Conservation (phyloP, 2,329 filamentous ascomycete genomes). For the Verticillium tricorpus region DNA sequence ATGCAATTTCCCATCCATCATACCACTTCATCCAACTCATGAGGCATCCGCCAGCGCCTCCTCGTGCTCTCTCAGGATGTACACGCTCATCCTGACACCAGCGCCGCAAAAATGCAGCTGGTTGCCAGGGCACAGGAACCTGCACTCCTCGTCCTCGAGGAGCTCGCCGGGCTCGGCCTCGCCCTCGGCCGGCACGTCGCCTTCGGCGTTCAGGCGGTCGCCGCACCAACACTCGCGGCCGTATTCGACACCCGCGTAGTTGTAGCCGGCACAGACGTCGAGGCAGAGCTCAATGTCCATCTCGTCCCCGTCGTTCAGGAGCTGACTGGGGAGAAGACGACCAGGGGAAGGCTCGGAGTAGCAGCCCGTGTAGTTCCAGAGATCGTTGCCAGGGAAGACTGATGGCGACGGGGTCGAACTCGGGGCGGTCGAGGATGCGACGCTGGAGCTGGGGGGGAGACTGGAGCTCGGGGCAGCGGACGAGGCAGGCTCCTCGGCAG, state of each 20-base stretch:
- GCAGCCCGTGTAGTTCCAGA: slow-evolving; percentile 33
- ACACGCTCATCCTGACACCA: slow-evolving; percentile 24
- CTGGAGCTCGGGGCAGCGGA: neutral
- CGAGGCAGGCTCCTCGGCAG: neutral
- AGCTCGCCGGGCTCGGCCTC: slow-evolving; percentile 10
- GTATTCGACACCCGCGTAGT: slow-evolving; percentile 15
- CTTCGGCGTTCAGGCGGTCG: slow-evolving; percentile 18
- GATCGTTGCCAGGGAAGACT: slow-evolving; percentile 27
- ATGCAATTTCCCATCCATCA: neutral
- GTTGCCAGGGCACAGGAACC: slow-evolving; percentile 12
- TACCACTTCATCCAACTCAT: neutral
- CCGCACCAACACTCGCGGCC: slow-evolving; percentile 17
- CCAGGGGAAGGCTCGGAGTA: slow-evolving; percentile 26
- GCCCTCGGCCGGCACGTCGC: slow-evolving; percentile 2
- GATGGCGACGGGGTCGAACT: slow-evolving; percentile 17
- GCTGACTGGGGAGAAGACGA: slow-evolving; percentile 23
- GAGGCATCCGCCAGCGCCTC: neutral
- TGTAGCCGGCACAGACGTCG: slow-evolving; percentile 10
- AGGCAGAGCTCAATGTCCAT: slow-evolving; percentile 16
- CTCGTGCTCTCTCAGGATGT: slow-evolving; percentile 14
- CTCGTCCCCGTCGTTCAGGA: slow-evolving; percentile 20
- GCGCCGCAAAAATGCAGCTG: slow-evolving; percentile 13
- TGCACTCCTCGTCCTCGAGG: slow-evolving; percentile 10
- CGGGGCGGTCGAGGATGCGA: slow-evolving; percentile 1
- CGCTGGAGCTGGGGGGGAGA: neutral